Conservation (phyloP, 2,329 filamentous ascomycete species). For the Aspergillus nomiae region DNA sequence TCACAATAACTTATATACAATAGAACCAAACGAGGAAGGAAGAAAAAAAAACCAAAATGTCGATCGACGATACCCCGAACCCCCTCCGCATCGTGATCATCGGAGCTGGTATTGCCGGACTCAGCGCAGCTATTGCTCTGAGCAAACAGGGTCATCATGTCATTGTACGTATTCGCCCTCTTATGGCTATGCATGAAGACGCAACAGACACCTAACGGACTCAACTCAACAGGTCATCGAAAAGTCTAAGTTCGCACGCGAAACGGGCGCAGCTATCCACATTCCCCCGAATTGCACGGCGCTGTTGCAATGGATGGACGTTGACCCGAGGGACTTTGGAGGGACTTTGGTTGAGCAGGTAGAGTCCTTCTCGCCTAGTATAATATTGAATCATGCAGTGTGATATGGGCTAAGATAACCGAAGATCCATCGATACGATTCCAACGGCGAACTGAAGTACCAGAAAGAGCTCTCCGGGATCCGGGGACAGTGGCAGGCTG, state of each 20-base stretch:
- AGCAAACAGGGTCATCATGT: constrained; percentile 36
- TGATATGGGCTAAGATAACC: not conserved
- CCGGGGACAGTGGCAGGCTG: constrained; percentile 27
- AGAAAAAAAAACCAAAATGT: not conserved
- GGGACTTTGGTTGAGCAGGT: constrained; percentile 28
- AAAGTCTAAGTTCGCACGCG: constrained; percentile 27
- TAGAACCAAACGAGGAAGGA: not conserved
- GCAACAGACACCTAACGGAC: not conserved
- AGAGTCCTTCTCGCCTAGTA: not conserved
- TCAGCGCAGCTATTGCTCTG: constrained; percentile 35
- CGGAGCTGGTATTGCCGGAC: constrained; percentile 38
- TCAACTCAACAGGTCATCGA: constrained; percentile 28
- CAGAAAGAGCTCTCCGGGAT: constrained; percentile 18
- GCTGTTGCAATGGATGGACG: constrained; percentile 26
- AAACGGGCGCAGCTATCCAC: constrained; percentile 30
- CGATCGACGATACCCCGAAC: not conserved
- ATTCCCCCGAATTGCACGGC: constrained; percentile 31
- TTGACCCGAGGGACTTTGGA: constrained; percentile 24
- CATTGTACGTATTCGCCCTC: constrained; percentile 22
- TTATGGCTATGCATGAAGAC: too few relatives aligned
- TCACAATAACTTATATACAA: not conserved
- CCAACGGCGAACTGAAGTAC: constrained; percentile 19
- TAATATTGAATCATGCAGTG: not conserved
- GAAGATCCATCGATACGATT: constrained; percentile 24
- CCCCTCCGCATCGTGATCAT: constrained; percentile 28